These are phyloP conservation scores for Cardamine occulta DNA, from an alignment of 345 rosid species.

Conservation along the genomic window DNA sequence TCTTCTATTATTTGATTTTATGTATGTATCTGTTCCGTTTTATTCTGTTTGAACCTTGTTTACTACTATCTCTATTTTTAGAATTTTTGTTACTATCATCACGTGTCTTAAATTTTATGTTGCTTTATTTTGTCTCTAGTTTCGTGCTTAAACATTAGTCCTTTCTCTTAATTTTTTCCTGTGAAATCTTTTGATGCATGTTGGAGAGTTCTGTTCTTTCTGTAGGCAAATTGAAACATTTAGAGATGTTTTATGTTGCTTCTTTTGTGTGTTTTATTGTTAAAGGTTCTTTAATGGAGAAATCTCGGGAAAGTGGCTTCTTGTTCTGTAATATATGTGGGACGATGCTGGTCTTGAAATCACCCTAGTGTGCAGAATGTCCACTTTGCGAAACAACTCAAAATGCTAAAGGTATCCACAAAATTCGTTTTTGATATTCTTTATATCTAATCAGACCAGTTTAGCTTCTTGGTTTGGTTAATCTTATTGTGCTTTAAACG, in stretches of 20 bases:
- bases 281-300: slow-evolving; percentile 28
- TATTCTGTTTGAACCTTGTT: too few species aligned
- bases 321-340: slow-evolving; percentile 38
- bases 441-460: not conserved
- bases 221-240: not conserved
- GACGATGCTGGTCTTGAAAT: slow-evolving; percentile 35
- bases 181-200: not conserved
- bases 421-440: not conserved
- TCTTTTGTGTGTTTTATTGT: not conserved
- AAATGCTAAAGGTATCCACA: slow-evolving; percentile 27
- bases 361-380: slow-evolving; percentile 24
- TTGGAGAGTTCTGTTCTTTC: not conserved
- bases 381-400: slow-evolving; percentile 29
- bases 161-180: not conserved
- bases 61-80: not conserved
- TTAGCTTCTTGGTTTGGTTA: not conserved
- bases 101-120: not conserved
- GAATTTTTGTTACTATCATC: not conserved
- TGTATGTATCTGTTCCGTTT: not conserved
- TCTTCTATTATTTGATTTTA: not conserved
- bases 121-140: not conserved
- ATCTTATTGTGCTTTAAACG: not conserved
- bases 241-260: not conserved
- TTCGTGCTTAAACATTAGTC: not conserved
- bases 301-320: slow-evolving; percentile 36